Percentiles rank a stretch among this genome's conserved stretches.
Evolutionary conservation across 805 yeast genomes (phyloP).

Genomic region (Kluyveromyces starmeri): DNA sequence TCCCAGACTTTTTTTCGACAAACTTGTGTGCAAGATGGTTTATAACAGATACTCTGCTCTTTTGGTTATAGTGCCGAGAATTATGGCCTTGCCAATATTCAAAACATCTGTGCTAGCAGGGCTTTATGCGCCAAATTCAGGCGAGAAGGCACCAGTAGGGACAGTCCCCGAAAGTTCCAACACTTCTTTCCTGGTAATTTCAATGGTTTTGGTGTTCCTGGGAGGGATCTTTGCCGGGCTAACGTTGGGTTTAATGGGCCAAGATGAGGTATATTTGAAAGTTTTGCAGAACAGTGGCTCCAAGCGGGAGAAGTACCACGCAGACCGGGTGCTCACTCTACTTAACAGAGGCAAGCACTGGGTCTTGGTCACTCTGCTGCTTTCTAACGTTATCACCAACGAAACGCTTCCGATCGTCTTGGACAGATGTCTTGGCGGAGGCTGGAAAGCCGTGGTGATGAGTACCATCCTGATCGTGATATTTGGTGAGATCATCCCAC

Average conservation of each 20-base stretch:
- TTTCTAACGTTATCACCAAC: slow-evolving; percentile 85
- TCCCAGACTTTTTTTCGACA: no score
- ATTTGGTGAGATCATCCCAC: slow-evolving; percentile 96
- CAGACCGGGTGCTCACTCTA: slow-evolving; percentile 61
- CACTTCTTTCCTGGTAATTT: slow-evolving; percentile 42
- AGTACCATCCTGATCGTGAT: slow-evolving; percentile 90
- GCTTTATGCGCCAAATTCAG: not conserved
- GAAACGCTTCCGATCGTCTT: slow-evolving; percentile 91
- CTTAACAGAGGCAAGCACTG: slow-evolving; percentile 87
- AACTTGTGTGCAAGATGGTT: not conserved
- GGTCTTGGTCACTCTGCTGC: slow-evolving; percentile 81
- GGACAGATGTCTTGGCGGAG: slow-evolving; percentile 91
- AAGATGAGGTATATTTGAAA: slow-evolving; percentile 88
- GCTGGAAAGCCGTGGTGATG: slow-evolving; percentile 91
- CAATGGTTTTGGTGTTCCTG: slow-evolving; percentile 53
- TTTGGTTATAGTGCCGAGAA: slow-evolving; percentile 3
- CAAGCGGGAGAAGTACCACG: slow-evolving; percentile 52
- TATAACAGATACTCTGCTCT: not conserved
- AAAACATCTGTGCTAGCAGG: not conserved
- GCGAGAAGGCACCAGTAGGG: not conserved
- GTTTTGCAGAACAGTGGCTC: slow-evolving; percentile 89
- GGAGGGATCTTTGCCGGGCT: slow-evolving; percentile 93
- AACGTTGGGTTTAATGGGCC: slow-evolving; percentile 96
- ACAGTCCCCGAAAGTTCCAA: slow-evolving; percentile 26
- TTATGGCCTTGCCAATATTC: slow-evolving; percentile 4